Evolutionary conservation across 805 yeast genomes (phyloP), one percentile per base, ranked within the genome.

Genomic region (Tetrapisispora fleetii): DNA sequence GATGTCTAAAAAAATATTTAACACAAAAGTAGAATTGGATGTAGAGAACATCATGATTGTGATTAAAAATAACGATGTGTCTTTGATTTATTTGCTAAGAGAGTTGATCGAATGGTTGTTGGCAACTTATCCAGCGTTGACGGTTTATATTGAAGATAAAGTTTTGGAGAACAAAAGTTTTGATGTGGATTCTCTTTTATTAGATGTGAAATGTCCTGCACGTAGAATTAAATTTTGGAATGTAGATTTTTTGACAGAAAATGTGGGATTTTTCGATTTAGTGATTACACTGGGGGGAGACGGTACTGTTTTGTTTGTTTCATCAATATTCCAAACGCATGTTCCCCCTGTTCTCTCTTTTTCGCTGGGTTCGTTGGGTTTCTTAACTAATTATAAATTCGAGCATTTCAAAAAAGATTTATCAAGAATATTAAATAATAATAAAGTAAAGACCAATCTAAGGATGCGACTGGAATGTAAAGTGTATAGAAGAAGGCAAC

Each of bases 241-340:
- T 46, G 76, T 79, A 45, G 73, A 73, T 18, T 70, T 82, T 48
- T 76, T 86, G 13, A 57, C 66, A 49, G 45, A 61, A 43, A 52
- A 61, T 48, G 62, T 62, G n/a, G 73, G 75, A 35, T 58, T 71
- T 42, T 78, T 81, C 54, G 98, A 91, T 63, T 70, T 90, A 51
- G 82, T 88, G 2, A 78, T 91, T 40, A 87, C 98, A 0, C 71
- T 93, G 9, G 99, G 99, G 22, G 99, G 99, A 17, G 99, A 93
- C 62, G 98, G 99, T 9, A 93, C 99, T 0, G 96, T 91, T 43
- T 70, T 91, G 10, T 84, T 84, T 58, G 91, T 91, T 0, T 88
- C 95, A 2, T 83, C 93, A 49, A 70, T 89, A 38, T 93, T 93
- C 66, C 95, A 85, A 67, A 71, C 76, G 49, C 76, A 77, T 44